Evolutionary conservation across 1,284 basidiomycete genomes (phyloP), one percentile per base, ranked within the genome.

Genomic region (Anthracocystis panici-leucophaei): DNA sequence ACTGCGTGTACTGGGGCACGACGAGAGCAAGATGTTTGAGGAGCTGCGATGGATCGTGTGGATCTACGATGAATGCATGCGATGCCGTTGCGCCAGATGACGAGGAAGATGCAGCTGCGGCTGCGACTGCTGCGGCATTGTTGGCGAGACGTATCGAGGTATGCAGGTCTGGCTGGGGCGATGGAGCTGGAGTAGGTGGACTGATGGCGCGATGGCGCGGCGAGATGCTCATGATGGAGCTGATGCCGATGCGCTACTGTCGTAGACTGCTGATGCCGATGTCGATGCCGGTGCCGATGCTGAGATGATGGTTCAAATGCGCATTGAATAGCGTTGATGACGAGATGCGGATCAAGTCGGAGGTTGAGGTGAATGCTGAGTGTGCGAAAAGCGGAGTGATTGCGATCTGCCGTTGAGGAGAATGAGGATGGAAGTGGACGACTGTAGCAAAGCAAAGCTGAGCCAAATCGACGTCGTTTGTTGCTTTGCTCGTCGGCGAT

Each of bases 111-210:
- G 53, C 58, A 10, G 69, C 59, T 20, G 72, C 63, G 20, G 35
- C 54, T 45, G 54, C 53, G 21, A 44, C 65, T 21, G 71, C 62
- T 29, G 73, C 64, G 18, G 66, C 65, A 69, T 62, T 75, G 73
- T 62, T 78, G 64, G 69, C 73, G 29, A 77, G 58, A 23, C 75
- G 68, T 35, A 77, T 57, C 27, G 71, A 77, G 9, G 76, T 60
- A 27, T 71, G 72, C 8, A 75, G 56, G 23, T 74, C 66, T 16
- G 80, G 80, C 53, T 82, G 80, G 2, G 80, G 80, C 8, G 80
- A 82, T 20, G 80, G 80, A 5, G 80, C 80, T 16, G 80, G 80
- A 3, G 80, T 82, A 0, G 80, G 80, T 16, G 80, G 80, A 20
- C 75, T 78, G 61, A 82, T 79, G 52, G 78, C 76, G 45, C 79